Evolutionary conservation across 352 stramenopile species (phyloP), one percentile per base, ranked within the genome.

Genomic region (Thraustochytrium striatum): DNA sequence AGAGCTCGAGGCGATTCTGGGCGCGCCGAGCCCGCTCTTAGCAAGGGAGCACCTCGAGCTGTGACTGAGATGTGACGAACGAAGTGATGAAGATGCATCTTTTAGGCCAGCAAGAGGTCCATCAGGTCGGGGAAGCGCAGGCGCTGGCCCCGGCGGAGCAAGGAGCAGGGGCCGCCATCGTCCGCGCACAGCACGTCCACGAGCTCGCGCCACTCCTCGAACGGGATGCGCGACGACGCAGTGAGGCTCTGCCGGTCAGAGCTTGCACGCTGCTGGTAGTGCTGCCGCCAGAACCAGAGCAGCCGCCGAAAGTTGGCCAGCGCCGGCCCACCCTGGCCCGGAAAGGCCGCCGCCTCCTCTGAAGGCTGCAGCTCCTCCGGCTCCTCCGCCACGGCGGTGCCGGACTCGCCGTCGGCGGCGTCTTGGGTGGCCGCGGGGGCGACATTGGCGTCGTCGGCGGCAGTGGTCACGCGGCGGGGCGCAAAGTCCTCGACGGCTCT

Each of bases 201-300:
- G 19, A 98, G 89, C 72, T 89, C 81, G 32, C 89, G 87, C 93
- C 93, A 98, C 83, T 97, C 92, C 57, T 91, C 86, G 73, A 98
- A 98, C 68, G 90, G 87, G 53, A 98, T 88, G 84, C 97, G 93
- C 35, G 91, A 97, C 8, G 92, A 97, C 82, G 97, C 95, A 82
- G 98, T 94, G 3, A 98, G 86, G 32, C 89, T 93, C 44, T 97
- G 87, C 21, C 94, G 86, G 83, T 98, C 94, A 9, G 44, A 16
- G 43, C 93, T 87, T 8, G 93, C 93, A 57, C 93, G 87, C 8
- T 94, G 93, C 2, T 91, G 91, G 83, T 98, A 98, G 82, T 98
- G 98, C 84, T 97, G 89, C 38, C 93, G 89, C 93, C 92, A 98
- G 73, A 97, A 97, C 91, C 92, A 97, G 11, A 97, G 81, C 38